Conservation (phyloP, 441 rosid genomes). For the Pelargonium fulgidum region DNA sequence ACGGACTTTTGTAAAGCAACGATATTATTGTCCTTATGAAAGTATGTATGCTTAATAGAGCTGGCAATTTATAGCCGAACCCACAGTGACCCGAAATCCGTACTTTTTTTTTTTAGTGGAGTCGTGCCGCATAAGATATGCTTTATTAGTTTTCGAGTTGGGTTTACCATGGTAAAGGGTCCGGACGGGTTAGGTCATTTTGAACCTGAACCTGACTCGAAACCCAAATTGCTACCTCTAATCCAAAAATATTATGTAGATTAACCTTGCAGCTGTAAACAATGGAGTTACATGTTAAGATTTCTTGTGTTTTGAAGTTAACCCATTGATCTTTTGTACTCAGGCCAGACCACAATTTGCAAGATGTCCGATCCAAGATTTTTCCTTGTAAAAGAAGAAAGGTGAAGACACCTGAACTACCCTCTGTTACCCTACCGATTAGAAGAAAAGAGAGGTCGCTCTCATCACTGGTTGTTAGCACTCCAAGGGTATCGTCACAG, state of each 20-base stretch:
- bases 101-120: no score
- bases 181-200: no score
- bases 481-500: slow-evolving; percentile 52
- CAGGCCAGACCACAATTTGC: slow-evolving; percentile 72
- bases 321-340: slow-evolving; percentile 17
- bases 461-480: slow-evolving; percentile 56
- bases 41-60: not conserved
- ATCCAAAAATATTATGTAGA: not conserved
- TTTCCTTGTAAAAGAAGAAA: slow-evolving; percentile 47
- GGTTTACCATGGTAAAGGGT: no score
- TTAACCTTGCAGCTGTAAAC: slow-evolving; percentile 7
- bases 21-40: not conserved
- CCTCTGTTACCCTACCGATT: slow-evolving; percentile 38
- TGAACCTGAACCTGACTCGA: no score
- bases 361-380: slow-evolving; percentile 58
- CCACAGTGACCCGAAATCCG: no score
- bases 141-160: no score
- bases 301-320: slow-evolving; percentile 13
- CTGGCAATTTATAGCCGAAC: not conserved
- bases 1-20: not conserved
- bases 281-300: not conserved
- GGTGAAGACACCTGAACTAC: slow-evolving; percentile 35
- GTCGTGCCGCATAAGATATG: no score
- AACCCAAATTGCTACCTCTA: no score
- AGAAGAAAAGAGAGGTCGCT: slow-evolving; percentile 74